phyloP scores from a whole-genome alignment of 352 stramenopile species.

The Phytophthora chlamydospora region DNA sequence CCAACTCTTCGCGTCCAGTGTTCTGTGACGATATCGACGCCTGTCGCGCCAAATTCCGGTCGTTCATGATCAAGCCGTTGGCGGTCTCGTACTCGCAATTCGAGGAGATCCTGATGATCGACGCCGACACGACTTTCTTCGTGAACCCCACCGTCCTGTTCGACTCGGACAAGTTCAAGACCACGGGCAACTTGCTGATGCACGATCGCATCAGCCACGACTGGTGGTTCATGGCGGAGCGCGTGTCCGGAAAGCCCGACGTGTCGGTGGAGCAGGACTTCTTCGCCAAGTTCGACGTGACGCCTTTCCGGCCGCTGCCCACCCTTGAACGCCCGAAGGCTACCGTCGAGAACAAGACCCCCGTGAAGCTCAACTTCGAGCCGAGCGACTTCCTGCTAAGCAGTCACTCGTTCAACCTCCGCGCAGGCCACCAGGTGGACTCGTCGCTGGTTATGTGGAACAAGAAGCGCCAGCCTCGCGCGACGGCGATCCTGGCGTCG shows the following conservation, averaged over 20 bases:
- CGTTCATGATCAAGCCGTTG: constrained; percentile 64
- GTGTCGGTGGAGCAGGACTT: constrained; percentile 35
- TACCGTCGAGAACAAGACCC: constrained; percentile 25
- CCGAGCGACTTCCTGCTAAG: constrained; percentile 37
- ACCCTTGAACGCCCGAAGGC: constrained; percentile 29
- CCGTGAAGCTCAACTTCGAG: constrained; percentile 31
- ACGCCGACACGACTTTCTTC: constrained; percentile 68
- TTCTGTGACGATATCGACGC: constrained; percentile 49
- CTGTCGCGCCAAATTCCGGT: constrained; percentile 51
- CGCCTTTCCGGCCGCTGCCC: constrained; percentile 25
- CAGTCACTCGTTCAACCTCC: constrained; percentile 44
- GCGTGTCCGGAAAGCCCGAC: constrained; percentile 10
- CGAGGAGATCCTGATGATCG: constrained; percentile 65
- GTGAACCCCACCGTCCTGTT: constrained; percentile 57
- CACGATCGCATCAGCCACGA: constrained; percentile 56
- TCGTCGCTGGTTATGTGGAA: constrained; percentile 58
- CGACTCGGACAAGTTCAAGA: constrained; percentile 47
- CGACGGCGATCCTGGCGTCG: constrained; percentile 47
- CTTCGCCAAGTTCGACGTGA: constrained; percentile 37
- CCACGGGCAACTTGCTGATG: constrained; percentile 64
- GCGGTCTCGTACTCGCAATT: constrained; percentile 61
- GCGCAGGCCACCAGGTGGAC: constrained; percentile 51
- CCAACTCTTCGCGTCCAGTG: constrained; percentile 32
- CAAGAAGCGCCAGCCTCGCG: constrained; percentile 46
- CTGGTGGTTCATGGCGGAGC: constrained; percentile 38